Base-by-base conservation (phyloP, 495 filamentous ascomycete species). In the Hyaloscypha variabilis region DNA sequence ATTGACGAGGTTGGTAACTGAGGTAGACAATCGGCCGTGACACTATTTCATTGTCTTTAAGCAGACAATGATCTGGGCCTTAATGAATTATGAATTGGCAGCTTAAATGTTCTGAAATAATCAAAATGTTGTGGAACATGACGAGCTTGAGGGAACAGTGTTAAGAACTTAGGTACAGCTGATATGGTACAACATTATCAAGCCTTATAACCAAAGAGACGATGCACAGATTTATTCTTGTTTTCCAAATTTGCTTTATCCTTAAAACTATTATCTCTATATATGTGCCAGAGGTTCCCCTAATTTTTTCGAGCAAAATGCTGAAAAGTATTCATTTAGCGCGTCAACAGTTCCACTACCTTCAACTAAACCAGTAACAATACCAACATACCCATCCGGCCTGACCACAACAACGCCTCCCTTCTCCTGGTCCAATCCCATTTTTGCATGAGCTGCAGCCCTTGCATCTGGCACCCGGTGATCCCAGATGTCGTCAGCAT, bases 361-460 rank as follows among this genome's bases (percentile, higher is more conserved):
- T 76, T 93, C 89, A 14, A 84, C 85, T 39, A 97, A 75, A 68
- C 81, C 80, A 3, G 90, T 85, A 23, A 91, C 89, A 62, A 90
- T 86, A 14, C 90, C 91, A 63, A 96, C 87, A 77, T 96, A 94
- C 34, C 91, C 91, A 76, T 97, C 93, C 0, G 93, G 93, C 52
- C 93, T 79, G 30, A 94, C 91, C 46, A 97, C 88, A 17, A 95
- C 86, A 8, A 96, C 82, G 60, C 88, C 91, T 25, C 92, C 93
- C 70, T 78, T 83, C 62, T 89, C 87, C 69, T 88, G 77, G 68
- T 91, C 83, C 26, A 96, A 74, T 0, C 93, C 93, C 81, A 96
- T 90, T 83, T 94, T 96, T 56, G 90, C 87, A 79, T 97, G 93
- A 28, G 92, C 92, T 11, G 91, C 81, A 29, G 87, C 91, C 64